Percentiles rank a stretch among this genome's conserved stretches.
phyloP scores from a whole-genome alignment of 2,329 filamentous ascomycete genomes.

The Beauveria scarabaeidicola region DNA sequence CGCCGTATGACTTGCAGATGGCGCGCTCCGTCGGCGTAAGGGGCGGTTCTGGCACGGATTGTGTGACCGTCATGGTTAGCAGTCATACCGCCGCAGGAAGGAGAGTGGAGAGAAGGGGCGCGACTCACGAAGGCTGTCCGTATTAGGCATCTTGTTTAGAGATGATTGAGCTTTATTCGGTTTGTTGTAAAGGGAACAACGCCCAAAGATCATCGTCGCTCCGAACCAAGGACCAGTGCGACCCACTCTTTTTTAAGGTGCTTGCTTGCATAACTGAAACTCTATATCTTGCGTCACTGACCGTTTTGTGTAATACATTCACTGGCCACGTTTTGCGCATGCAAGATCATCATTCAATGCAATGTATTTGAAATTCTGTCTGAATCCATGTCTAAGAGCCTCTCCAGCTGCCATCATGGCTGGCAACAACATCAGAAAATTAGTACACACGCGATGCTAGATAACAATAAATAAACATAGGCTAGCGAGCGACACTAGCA shows the following conservation, averaged over 20 bases:
- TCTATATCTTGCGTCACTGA: too few relatives aligned
- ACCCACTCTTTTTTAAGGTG: too few relatives aligned
- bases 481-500: neutral
- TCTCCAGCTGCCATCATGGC: neutral
- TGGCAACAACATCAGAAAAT: neutral
- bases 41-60: slow-evolving; percentile 6
- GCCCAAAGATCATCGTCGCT: too few relatives aligned
- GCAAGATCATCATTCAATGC: neutral
- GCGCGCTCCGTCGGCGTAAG: slow-evolving; percentile 8
- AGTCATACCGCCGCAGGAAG: too few relatives aligned
- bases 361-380: neutral
- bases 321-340: neutral
- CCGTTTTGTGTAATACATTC: neutral
- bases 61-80: too few relatives aligned
- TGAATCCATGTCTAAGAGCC: neutral
- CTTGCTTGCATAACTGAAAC: too few relatives aligned
- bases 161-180: neutral
- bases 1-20: slow-evolving; percentile 11
- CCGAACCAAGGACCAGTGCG: too few relatives aligned
- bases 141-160: neutral
- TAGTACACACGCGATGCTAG: neutral
- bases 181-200: too few relatives aligned
- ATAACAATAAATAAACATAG: neutral
- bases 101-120: too few relatives aligned
- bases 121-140: too few relatives aligned